Evolutionary conservation across 306 rosid genomes (phyloP).

Genomic region (Quercus gilva): DNA sequence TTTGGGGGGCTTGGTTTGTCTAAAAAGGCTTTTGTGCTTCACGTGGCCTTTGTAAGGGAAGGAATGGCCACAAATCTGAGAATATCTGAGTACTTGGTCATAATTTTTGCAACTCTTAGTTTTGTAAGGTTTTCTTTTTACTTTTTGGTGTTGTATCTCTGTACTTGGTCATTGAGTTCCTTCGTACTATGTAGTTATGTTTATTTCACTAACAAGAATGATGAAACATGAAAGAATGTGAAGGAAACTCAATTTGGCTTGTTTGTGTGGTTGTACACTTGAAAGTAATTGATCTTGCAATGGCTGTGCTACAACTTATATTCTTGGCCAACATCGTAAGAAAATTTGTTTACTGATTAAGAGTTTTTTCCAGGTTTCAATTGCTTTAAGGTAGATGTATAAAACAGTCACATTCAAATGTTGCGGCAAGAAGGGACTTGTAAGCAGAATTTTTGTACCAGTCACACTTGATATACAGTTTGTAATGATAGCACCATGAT

Average conservation of each 20-base stretch:
- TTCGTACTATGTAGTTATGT: not conserved
- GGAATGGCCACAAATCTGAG: not conserved
- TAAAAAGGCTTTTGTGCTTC: not conserved
- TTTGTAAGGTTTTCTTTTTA: not conserved
- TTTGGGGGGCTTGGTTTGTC: not conserved
- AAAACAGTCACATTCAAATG: conserved; percentile 25
- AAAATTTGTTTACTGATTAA: conserved; percentile 2
- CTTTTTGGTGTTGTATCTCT: not conserved
- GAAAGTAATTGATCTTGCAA: not conserved
- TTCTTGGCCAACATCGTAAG: not conserved
- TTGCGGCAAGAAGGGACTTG: conserved; percentile 19
- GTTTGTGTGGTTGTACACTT: too few relatives aligned
- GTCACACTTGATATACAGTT: conserved; percentile 12
- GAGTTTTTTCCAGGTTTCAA: conserved; percentile 27
- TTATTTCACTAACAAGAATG: not conserved
- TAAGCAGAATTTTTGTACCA: conserved; percentile 5
- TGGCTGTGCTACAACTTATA: not conserved
- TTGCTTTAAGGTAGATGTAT: conserved; percentile 29
- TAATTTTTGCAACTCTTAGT: not conserved
- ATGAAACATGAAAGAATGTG: too few relatives aligned
- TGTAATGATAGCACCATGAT: conserved; percentile 15
- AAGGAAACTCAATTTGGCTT: too few relatives aligned
- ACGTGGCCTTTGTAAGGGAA: not conserved
- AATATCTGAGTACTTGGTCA: not conserved
- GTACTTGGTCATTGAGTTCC: not conserved